These are phyloP conservation scores for Arabidopsis arenosa DNA, from an alignment of 345 rosid species.

Conservation along the genomic window DNA sequence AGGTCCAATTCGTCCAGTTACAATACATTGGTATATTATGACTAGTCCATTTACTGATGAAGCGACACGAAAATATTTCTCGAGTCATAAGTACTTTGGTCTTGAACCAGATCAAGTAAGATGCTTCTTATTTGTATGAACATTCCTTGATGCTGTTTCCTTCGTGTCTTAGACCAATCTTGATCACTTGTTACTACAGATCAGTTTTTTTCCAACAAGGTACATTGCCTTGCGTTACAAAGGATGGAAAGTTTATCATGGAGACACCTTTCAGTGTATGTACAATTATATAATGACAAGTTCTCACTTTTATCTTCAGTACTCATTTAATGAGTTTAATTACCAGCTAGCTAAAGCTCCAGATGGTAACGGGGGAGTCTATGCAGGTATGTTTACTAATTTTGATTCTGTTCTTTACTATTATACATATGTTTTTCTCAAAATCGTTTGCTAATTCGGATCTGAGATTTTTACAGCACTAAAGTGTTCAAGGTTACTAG, in stretches of 20 bases:
- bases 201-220: slow-evolving; percentile 97
- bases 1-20: slow-evolving; percentile 65
- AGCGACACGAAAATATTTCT: slow-evolving; percentile 76
- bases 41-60: slow-evolving; percentile 98
- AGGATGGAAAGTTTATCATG: slow-evolving; percentile 93
- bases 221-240: slow-evolving; percentile 85
- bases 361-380: slow-evolving; percentile 97
- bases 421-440: slow-evolving; percentile 18
- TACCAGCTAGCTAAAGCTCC: slow-evolving; percentile 93
- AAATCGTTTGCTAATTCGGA: too few species aligned
- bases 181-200: slow-evolving; percentile 51
- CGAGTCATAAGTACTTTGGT: slow-evolving; percentile 83
- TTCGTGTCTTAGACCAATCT: slow-evolving; percentile 21
- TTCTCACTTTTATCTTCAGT: not conserved
- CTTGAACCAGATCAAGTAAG: slow-evolving; percentile 93
- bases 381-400: slow-evolving; percentile 61
- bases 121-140: slow-evolving; percentile 24
- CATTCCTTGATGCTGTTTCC: slow-evolving; percentile 6
- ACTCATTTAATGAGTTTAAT: slow-evolving; percentile 12
- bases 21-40: slow-evolving; percentile 97
- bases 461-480: slow-evolving; percentile 68
- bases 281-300: not conserved
- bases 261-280: slow-evolving; percentile 90
- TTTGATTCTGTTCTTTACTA: slow-evolving; percentile 13
- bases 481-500: slow-evolving; percentile 76